Conservation (phyloP, 805 yeast genomes). For the Yarrowia divulgata region DNA sequence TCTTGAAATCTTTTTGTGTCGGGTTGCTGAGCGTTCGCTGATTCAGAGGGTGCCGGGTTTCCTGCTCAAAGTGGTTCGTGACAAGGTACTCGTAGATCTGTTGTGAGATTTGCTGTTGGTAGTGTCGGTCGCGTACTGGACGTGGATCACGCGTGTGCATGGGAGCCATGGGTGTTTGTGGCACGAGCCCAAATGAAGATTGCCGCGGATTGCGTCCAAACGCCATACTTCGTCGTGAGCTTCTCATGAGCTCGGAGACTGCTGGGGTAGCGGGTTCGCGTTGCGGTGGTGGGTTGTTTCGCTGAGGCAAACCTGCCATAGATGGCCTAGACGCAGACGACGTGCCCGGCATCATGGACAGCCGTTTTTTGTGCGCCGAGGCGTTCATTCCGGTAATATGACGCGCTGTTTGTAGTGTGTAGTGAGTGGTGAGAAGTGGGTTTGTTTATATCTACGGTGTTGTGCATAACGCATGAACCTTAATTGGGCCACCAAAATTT, state of each 20-base stretch:
- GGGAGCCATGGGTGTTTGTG: slow-evolving; percentile 31
- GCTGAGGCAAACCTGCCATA: slow-evolving; percentile 33
- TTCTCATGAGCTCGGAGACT: slow-evolving; percentile 23
- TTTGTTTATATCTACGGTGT: slow-evolving; percentile 32
- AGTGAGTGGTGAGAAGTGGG: slow-evolving; percentile 24
- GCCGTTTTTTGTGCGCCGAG: slow-evolving; percentile 38
- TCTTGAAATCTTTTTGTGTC: slow-evolving; percentile 83
- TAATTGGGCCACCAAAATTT: neutral
- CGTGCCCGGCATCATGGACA: slow-evolving; percentile 39
- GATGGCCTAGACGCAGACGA: slow-evolving; percentile 36
- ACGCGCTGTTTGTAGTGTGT: slow-evolving; percentile 8
- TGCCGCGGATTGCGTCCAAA: slow-evolving; percentile 23
- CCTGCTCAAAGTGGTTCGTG: slow-evolving; percentile 72
- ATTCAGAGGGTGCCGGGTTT: slow-evolving; percentile 73
- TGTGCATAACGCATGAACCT: slow-evolving; percentile 30
- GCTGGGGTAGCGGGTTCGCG: slow-evolving; percentile 33
- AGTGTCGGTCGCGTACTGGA: slow-evolving; percentile 76
- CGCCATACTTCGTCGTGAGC: slow-evolving; percentile 33
- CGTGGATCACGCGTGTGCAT: slow-evolving; percentile 62
- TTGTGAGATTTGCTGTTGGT: slow-evolving; percentile 69
- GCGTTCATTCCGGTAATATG: slow-evolving; percentile 23
- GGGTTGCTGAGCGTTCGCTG: slow-evolving; percentile 73
- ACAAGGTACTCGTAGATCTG: slow-evolving; percentile 71
- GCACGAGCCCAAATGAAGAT: slow-evolving; percentile 25
- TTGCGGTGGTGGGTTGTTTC: slow-evolving; percentile 36